Conservation (phyloP, 2,329 filamentous ascomycete genomes). For the Fusarium brevicatenulatum region DNA sequence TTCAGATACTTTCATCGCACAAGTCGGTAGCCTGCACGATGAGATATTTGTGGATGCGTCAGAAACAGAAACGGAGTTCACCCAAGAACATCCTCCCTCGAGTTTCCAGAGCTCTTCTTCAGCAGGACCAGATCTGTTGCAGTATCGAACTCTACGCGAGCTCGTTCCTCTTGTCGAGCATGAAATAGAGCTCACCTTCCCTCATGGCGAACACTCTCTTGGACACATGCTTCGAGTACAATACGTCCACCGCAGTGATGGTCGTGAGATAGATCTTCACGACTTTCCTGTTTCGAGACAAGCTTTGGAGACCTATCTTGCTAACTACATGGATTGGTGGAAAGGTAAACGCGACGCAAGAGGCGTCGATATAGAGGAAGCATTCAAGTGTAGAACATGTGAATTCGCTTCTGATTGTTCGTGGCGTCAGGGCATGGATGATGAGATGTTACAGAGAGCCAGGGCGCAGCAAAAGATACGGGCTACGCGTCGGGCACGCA, state of each 20-base stretch:
- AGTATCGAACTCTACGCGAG: conserved; percentile 60
- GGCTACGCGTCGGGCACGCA: conserved; percentile 24
- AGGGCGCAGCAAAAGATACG: conserved; percentile 37
- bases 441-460: conserved; percentile 55
- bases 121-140: conserved; percentile 51
- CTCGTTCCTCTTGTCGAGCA: conserved; percentile 57
- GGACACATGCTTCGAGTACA: conserved; percentile 64
- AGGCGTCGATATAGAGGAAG: conserved; percentile 85
- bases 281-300: conserved; percentile 74
- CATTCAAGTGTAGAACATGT: conserved; percentile 87
- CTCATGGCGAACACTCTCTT: conserved; percentile 58
- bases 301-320: conserved; percentile 72
- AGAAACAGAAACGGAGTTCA: conserved; percentile 47
- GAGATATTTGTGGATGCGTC: conserved; percentile 66
- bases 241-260: conserved; percentile 64
- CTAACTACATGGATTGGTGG: conserved; percentile 86
- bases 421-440: conserved; percentile 79
- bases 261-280: conserved; percentile 63
- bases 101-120: conserved; percentile 34
- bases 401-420: conserved; percentile 83
- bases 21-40: conserved; percentile 76
- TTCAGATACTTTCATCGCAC: conserved; percentile 80
- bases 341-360: conserved; percentile 75
- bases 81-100: conserved; percentile 18
- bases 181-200: conserved; percentile 64